Evolutionary conservation across 1,284 basidiomycete species (phyloP).

Genomic region (Flammula alnicola): DNA sequence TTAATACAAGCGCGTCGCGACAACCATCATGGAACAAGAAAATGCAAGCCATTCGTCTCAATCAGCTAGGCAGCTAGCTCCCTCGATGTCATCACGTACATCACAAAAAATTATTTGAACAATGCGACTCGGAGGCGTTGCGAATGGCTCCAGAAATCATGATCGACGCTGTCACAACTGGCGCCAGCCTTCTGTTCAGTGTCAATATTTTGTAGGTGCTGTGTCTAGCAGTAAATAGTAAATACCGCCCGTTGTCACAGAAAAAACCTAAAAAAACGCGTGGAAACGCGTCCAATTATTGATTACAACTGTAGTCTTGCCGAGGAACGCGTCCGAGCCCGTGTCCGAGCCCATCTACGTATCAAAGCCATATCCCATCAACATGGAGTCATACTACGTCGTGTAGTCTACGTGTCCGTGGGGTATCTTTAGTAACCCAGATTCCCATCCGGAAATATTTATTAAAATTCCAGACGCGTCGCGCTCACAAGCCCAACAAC

Average conservation of each 20-base stretch:
- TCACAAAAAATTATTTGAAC: too few relatives aligned
- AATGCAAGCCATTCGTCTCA: too few relatives aligned
- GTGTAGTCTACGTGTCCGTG: neutral
- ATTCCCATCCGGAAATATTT: slow-evolving; percentile 7
- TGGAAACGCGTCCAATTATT: slow-evolving; percentile 13
- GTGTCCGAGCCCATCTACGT: slow-evolving; percentile 14
- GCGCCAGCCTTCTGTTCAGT: neutral
- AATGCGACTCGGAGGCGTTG: too few relatives aligned
- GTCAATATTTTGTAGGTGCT: neutral
- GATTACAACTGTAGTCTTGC: neutral
- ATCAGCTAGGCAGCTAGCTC: too few relatives aligned
- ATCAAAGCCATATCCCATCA: slow-evolving; percentile 7
- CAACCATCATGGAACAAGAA: too few relatives aligned
- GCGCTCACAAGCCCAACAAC: too few relatives aligned
- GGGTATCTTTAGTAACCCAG: slow-evolving; percentile 5
- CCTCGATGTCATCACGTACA: too few relatives aligned
- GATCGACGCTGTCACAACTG: neutral
- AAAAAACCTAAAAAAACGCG: slow-evolving; percentile 9
- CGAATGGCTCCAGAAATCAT: neutral
- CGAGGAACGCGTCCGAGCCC: slow-evolving; percentile 7
- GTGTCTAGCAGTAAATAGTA: neutral
- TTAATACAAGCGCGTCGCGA: too few relatives aligned
- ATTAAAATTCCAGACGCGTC: too few relatives aligned
- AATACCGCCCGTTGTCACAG: slow-evolving; percentile 4
- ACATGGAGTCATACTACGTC: slow-evolving; percentile 3